phyloP scores from a whole-genome alignment of 345 rosid species.

The Linum lewisii region DNA sequence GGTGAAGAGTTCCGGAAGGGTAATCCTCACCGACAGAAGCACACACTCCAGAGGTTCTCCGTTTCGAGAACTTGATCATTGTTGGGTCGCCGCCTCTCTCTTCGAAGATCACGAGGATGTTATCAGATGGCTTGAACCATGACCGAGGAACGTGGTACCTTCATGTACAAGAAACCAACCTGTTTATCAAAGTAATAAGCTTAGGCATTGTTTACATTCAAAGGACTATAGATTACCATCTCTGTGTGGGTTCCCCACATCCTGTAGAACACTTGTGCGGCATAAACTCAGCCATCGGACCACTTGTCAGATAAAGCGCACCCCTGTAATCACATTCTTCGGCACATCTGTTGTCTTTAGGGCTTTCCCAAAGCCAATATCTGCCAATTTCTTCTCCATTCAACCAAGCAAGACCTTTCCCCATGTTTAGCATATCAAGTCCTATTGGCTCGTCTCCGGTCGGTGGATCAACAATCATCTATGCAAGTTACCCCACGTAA shows the following conservation, averaged over 20 bases:
- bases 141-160: constrained; percentile 95
- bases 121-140: constrained; percentile 87
- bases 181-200: neutral
- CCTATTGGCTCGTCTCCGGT: constrained; percentile 79
- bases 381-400: constrained; percentile 97
- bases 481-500: constrained; percentile 4
- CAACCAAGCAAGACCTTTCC: constrained; percentile 95
- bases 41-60: constrained; percentile 38
- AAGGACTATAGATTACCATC: constrained; percentile 47
- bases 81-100: constrained; percentile 85
- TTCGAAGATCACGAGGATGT: constrained; percentile 73
- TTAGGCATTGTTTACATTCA: neutral
- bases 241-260: constrained; percentile 84
- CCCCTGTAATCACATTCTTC: constrained; percentile 74
- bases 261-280: constrained; percentile 79
- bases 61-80: constrained; percentile 49
- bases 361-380: constrained; percentile 59
- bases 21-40: constrained; percentile 33
- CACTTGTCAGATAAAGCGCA: neutral
- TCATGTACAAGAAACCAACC: neutral
- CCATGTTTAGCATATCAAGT: constrained; percentile 82
- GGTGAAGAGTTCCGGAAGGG: constrained; percentile 22
- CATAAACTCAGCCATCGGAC: constrained; percentile 23
- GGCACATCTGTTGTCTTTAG: constrained; percentile 39
- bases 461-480: constrained; percentile 73